Evolutionary conservation across 495 filamentous ascomycete species (phyloP).

Genomic region (Aspergillus biplanus): DNA sequence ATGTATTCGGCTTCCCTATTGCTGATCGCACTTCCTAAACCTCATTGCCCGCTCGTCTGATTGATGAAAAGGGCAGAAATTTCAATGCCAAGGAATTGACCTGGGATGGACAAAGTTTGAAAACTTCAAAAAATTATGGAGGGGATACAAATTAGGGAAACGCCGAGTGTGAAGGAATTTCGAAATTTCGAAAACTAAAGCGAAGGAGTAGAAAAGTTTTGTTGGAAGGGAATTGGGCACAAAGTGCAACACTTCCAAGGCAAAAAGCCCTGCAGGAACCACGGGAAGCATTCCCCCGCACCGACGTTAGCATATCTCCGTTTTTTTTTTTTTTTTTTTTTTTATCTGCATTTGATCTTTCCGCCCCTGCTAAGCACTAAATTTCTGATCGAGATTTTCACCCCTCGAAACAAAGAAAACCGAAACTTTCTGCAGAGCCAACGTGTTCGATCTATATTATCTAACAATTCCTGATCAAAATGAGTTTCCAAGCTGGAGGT

Average conservation of each 20-base stretch:
- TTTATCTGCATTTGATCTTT: slow-evolving; percentile 28
- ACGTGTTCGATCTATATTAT: slow-evolving; percentile 15
- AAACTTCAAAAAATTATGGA: too few relatives aligned
- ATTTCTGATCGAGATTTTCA: slow-evolving; percentile 28
- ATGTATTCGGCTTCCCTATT: too few relatives aligned
- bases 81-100: too few relatives aligned
- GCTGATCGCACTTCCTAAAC: too few relatives aligned
- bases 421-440: slow-evolving; percentile 19
- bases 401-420: slow-evolving; percentile 15
- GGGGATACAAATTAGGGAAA: not conserved
- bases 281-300: slow-evolving; percentile 43
- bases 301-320: slow-evolving; percentile 23
- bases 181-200: not conserved
- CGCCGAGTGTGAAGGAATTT: not conserved
- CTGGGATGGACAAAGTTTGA: too few relatives aligned
- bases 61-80: too few relatives aligned
- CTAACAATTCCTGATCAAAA: slow-evolving; percentile 33
- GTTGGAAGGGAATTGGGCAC: slow-evolving; percentile 8
- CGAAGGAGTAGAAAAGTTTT: not conserved
- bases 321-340: slow-evolving; percentile 22
- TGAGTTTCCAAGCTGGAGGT: slow-evolving; percentile 56
- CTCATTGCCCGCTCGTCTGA: too few relatives aligned
- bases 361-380: slow-evolving; percentile 25
- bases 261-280: slow-evolving; percentile 26
- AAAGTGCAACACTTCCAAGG: slow-evolving; percentile 17